Evolutionary conservation across 2,329 filamentous ascomycete genomes (phyloP), one percentile per base, ranked within the genome.

Genomic region (Alternaria rosae): DNA sequence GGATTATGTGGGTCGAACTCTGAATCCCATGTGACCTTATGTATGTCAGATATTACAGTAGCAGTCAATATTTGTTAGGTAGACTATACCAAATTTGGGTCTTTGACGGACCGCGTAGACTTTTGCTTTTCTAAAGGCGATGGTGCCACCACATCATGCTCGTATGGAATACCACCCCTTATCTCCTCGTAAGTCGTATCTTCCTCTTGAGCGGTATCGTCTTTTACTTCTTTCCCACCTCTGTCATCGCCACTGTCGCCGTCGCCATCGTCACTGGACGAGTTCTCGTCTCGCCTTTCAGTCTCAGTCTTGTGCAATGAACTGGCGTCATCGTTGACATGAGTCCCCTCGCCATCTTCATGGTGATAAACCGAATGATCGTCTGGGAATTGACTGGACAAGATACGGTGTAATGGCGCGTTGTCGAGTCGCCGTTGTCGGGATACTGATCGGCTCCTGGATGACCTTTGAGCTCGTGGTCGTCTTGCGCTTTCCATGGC

Each of bases 1-100:
- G 83, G 83, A 53, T 85, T 84, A 23, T 72, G 73, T 11, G 80
- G 80, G 61, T 85, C 83, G 28, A 82, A 74, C 5, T 80, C 75
- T 3, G 78, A 77, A 57, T 84, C 82, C 82, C 82, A 85, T 1
- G 78, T 80, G 1, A 84, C 81, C 76, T 76, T 45, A 20, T 17
- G 0, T 0, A 32, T 45, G 59, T 73, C 30, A 70, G 58, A 41
- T 21, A 21, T 10, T 17, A 21, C 12, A 20, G 1, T 47, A 42
- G 28, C 23, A 25, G 38, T 41, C 15, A 42, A 28, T n/a, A 35
- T 12, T 26, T 30, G 28, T 35, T 6, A 54, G 13, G 13, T 3
- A 30, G 25, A 13, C 61, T 68, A 43, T 51, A 78, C 77, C 23
- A 79, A 61, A 52, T 79, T 76, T 1, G 75, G 72, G 55, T 80